A percentile compares a stretch with the other conserved stretches of the same genome.
Conservation (phyloP, 495 filamentous ascomycete species). For the Hypoxylon intermedium region DNA sequence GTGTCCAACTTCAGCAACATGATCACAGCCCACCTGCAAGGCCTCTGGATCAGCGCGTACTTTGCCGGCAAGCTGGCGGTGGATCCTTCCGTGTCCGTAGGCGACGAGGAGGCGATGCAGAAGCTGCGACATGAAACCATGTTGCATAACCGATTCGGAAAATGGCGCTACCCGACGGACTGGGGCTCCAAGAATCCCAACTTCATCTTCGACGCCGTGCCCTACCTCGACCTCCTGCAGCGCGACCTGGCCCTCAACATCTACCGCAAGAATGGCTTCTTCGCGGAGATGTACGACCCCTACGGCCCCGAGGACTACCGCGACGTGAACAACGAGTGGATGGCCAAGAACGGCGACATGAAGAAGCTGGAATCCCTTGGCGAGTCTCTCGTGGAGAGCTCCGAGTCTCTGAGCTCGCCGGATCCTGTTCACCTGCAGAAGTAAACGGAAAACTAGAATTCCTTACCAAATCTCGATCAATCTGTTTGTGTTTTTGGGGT, state of each 20-base stretch:
- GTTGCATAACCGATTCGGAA: slow-evolving; percentile 70
- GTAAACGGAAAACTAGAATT: slow-evolving; percentile 16
- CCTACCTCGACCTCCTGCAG: slow-evolving; percentile 78
- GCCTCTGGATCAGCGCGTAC: slow-evolving; percentile 75
- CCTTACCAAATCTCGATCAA: slow-evolving; percentile 1
- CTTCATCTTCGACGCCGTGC: slow-evolving; percentile 76
- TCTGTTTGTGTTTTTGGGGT: slow-evolving; percentile 3
- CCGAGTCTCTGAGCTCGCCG: slow-evolving; percentile 15
- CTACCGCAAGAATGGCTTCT: slow-evolving; percentile 53
- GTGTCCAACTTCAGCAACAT: slow-evolving; percentile 69
- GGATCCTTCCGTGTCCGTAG: slow-evolving; percentile 30
- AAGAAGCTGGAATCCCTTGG: slow-evolving; percentile 31
- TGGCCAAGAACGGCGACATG: slow-evolving; percentile 33
- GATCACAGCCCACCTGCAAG: slow-evolving; percentile 69
- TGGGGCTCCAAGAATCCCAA: slow-evolving; percentile 70
- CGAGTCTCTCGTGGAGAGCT: slow-evolving; percentile 23
- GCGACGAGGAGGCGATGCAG: slow-evolving; percentile 35
- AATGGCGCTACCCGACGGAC: slow-evolving; percentile 71
- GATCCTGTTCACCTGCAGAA: not conserved
- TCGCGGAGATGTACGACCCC: slow-evolving; percentile 60
- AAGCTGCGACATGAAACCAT: slow-evolving; percentile 61
- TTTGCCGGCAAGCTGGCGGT: slow-evolving; percentile 49
- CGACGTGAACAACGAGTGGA: slow-evolving; percentile 66
- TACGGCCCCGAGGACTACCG: slow-evolving; percentile 68
- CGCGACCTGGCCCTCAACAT: slow-evolving; percentile 65